Evolutionary conservation across 345 rosid genomes (phyloP).

Genomic region (Eucalyptus albens): DNA sequence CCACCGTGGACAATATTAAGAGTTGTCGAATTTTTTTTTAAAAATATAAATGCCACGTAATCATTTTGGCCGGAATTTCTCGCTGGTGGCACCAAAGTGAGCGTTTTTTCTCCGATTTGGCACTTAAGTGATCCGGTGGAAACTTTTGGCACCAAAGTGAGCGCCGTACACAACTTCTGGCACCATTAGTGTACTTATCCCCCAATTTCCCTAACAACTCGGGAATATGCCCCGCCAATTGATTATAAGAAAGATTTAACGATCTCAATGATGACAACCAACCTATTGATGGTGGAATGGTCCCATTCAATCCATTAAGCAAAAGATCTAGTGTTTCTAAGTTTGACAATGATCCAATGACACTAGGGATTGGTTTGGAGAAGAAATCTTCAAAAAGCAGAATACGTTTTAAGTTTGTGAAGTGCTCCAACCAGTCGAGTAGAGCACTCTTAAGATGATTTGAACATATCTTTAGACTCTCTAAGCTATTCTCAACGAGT

Average conservation of each 20-base stretch:
- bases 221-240: not conserved
- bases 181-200: too few relatives aligned
- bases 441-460: not conserved
- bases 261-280: not conserved
- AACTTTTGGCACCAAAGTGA: too few relatives aligned
- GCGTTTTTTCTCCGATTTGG: too few relatives aligned
- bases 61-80: too few relatives aligned
- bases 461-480: not conserved
- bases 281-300: not conserved
- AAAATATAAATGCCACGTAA: too few relatives aligned
- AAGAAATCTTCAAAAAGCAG: not conserved
- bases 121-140: too few relatives aligned
- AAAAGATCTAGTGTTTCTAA: not conserved
- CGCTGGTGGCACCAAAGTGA: too few relatives aligned
- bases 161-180: too few relatives aligned
- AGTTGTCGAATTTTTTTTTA: too few relatives aligned
- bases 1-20: too few relatives aligned
- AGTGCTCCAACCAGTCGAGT: not conserved
- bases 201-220: not conserved
- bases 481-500: not conserved
- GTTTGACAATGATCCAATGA: not conserved
- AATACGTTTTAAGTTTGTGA: not conserved
- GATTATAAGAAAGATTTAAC: not conserved
- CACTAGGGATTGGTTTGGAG: not conserved
- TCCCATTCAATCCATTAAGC: not conserved